Evolutionary conservation across 192 early-diverging fungal species (phyloP).

Genomic region (Backusella luteola): DNA sequence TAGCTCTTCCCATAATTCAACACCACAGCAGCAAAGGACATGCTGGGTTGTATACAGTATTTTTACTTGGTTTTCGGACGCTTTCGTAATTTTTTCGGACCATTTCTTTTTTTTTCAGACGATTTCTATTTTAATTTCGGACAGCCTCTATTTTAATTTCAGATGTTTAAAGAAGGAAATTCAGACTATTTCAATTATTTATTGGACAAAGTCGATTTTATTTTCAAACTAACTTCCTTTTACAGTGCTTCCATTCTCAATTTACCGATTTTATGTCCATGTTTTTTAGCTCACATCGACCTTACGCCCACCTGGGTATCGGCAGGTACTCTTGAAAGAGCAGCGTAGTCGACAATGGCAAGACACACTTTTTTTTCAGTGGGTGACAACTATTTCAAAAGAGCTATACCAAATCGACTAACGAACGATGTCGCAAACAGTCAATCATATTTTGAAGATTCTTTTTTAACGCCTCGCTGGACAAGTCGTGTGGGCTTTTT

Average conservation of each 20-base stretch:
- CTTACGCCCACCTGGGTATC: neutral
- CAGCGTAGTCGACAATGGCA: slow-evolving; percentile 2
- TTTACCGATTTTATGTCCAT: too few relatives aligned
- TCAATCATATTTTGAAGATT: slow-evolving; percentile 12
- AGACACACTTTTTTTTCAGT: slow-evolving; percentile 4
- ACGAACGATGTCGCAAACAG: slow-evolving; percentile 8
- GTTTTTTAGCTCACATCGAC: too few relatives aligned
- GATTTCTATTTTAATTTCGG: too few relatives aligned
- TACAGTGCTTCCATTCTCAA: too few relatives aligned
- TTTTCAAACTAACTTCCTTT: too few relatives aligned
- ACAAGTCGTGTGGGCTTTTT: slow-evolving; percentile 7
- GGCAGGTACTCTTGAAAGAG: neutral
- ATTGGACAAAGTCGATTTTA: too few relatives aligned
- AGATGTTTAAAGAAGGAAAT: too few relatives aligned
- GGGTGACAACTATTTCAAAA: neutral
- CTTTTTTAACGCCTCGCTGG: neutral
- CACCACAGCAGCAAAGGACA: neutral
- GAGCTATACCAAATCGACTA: neutral
- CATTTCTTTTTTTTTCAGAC: neutral
- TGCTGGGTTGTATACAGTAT: neutral
- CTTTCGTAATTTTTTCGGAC: too few relatives aligned
- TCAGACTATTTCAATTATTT: too few relatives aligned
- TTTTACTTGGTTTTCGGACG: too few relatives aligned
- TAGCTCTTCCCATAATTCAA: neutral
- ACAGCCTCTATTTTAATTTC: too few relatives aligned